phyloP scores from a whole-genome alignment of 768 basidiomycete species.

The Agaricus subrufescens region DNA sequence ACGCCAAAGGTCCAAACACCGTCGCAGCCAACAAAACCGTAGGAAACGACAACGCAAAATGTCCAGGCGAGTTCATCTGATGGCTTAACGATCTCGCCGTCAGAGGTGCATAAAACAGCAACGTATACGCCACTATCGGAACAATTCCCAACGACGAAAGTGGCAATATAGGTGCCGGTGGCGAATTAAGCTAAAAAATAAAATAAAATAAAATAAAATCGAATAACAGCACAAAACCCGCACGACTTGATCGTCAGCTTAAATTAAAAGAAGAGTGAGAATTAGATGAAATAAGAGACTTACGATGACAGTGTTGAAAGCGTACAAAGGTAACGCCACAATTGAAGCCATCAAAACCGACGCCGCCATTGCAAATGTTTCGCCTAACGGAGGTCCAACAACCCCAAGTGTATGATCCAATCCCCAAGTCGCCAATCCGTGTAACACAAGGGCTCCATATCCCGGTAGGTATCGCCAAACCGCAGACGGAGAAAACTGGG shows the following conservation, averaged over 20 bases:
- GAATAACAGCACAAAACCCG: neutral
- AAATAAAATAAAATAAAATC: neutral
- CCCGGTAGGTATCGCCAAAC: constrained; percentile 49
- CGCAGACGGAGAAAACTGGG: constrained; percentile 33
- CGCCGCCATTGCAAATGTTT: constrained; percentile 49
- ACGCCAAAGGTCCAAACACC: constrained; percentile 56
- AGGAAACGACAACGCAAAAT: constrained; percentile 57
- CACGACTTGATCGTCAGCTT: constrained; percentile 7
- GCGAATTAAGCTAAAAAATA: constrained; percentile 40
- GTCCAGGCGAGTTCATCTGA: constrained; percentile 47
- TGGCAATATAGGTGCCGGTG: constrained; percentile 48
- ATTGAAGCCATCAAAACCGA: constrained; percentile 59
- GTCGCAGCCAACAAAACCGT: constrained; percentile 41
- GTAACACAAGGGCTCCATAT: constrained; percentile 59
- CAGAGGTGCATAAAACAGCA: constrained; percentile 57
- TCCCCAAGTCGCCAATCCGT: constrained; percentile 55
- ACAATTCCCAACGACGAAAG: constrained; percentile 52
- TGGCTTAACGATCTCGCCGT: constrained; percentile 42
- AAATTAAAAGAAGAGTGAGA: neutral
- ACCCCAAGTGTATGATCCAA: constrained; percentile 59
- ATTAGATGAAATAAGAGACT: constrained; percentile 15
- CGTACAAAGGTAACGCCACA: constrained; percentile 61
- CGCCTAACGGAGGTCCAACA: constrained; percentile 53
- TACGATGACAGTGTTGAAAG: constrained; percentile 56
- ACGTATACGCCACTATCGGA: constrained; percentile 56